Evolutionary conservation across 768 basidiomycete genomes (phyloP), one percentile per base, ranked within the genome.

Genomic region (Serendipita indica): DNA sequence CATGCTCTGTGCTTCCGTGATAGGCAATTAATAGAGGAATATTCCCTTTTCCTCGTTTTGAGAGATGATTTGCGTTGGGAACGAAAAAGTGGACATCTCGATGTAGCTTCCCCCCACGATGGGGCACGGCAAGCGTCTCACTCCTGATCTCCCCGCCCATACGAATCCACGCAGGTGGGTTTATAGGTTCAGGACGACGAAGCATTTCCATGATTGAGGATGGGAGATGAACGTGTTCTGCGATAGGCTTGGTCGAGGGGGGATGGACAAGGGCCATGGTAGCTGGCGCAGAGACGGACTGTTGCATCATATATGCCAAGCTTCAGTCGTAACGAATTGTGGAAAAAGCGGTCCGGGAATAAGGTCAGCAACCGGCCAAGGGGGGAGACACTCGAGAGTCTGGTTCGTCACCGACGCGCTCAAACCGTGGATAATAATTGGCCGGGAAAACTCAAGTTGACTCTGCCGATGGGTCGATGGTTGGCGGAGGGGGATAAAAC

Each of bases 1-100:
- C 49, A 28, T 54, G 49, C 49, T 54, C 49, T 28, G 49, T 54
- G 49, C 49, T 25, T n/a, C 49, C 49, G 25, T 54, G 49, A 28
- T 16, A 54, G 22, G 49, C 49, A 10, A 54, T 54, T 33, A 54
- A 30, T 28, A 54, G 49, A 4, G 49, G 49, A 33, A 54, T 27
- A 20, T 27, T 16, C 10, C 49, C 49, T 28, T 28, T 33, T 18
- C 32, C 32, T n/a, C 49, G 10, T 27, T 18, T 27, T 7, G 49
- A 54, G 10, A 54, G 10, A 54, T 28, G 32, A 16, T 54, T 28
- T 18, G 22, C 16, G n/a, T 27, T 54, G 7, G 49, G 49, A 33
- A 54, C 30, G 25, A 5, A 54, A 28, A 54, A 54, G 49, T 54
- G 49, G 22, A 54, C 49, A 33, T 54, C 49, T 10, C 49, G 49